These are phyloP conservation scores for Cichorium intybus DNA, from an alignment of 140 eudicot genomes.

Conservation along the genomic window DNA sequence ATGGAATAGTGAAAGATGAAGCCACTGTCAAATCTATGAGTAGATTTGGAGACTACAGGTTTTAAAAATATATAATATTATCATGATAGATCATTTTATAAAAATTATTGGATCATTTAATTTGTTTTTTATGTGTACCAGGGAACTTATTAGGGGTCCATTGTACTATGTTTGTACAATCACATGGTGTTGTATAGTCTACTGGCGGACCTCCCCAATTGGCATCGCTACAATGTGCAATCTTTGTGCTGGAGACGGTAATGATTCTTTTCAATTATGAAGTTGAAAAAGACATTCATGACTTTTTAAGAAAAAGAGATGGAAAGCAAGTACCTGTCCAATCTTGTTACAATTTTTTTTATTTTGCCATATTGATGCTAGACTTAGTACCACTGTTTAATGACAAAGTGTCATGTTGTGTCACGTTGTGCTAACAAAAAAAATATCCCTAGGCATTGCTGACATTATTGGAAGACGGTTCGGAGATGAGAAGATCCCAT, in stretches of 20 bases:
- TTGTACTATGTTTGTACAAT: constrained; percentile 47
- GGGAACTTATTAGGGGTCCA: constrained; percentile 60
- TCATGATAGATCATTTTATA: too few species aligned
- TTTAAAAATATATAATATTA: too few species aligned
- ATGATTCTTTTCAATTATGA: not conserved
- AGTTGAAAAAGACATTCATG: not conserved
- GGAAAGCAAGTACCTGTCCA: not conserved
- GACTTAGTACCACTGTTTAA: too few species aligned
- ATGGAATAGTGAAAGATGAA: constrained; percentile 61
- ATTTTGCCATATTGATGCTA: too few species aligned
- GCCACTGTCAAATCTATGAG: constrained; percentile 76
- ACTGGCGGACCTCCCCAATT: constrained; percentile 52
- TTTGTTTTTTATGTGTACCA: constrained; percentile 22
- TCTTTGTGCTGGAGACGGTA: constrained; percentile 54
- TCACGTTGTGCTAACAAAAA: too few species aligned
- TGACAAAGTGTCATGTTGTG: too few species aligned
- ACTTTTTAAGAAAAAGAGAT: not conserved
- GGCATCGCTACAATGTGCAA: constrained; percentile 46
- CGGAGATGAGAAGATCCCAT: constrained; percentile 63
- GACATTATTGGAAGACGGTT: constrained; percentile 78
- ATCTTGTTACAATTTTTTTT: not conserved
- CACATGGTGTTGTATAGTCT: constrained; percentile 36
- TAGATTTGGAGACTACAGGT: constrained; percentile 78
- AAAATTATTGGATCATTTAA: not conserved
- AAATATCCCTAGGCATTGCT: constrained; percentile 79